phyloP scores from a whole-genome alignment of 2,329 filamentous ascomycete genomes.

The Arthroderma uncinatum region DNA sequence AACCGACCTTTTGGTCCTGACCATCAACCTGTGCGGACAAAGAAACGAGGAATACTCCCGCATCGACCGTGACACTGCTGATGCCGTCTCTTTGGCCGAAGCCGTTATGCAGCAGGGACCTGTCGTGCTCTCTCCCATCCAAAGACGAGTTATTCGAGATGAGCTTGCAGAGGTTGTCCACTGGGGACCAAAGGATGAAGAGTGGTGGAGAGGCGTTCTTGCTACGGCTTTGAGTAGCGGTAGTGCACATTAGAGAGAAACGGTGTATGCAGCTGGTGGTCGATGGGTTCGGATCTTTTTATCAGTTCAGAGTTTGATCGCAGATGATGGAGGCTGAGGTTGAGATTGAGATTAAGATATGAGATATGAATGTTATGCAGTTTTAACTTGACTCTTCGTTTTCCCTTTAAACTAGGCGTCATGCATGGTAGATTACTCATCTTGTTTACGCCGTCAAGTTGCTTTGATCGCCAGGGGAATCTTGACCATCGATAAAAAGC shows the following conservation, averaged over 20 bases:
- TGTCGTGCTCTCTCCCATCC: not conserved
- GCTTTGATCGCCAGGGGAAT: too few species aligned
- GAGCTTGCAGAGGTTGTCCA: not conserved
- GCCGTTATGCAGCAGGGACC: not conserved
- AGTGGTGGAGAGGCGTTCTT: not conserved
- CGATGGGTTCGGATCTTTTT: not conserved
- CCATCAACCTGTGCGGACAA: conserved; percentile 10
- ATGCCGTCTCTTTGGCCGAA: not conserved
- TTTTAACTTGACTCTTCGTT: too few species aligned
- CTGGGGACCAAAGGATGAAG: not conserved
- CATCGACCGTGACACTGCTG: not conserved
- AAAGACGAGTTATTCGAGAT: not conserved
- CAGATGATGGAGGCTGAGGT: too few species aligned
- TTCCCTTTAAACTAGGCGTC: too few species aligned
- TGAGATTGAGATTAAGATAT: too few species aligned
- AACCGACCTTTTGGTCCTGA: conserved; percentile 8
- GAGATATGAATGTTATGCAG: too few species aligned
- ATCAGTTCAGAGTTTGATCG: too few species aligned
- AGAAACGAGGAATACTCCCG: not conserved
- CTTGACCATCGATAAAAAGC: too few species aligned
- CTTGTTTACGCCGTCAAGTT: too few species aligned
- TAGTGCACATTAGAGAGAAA: not conserved
- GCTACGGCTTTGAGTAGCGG: not conserved
- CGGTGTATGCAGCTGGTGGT: not conserved
- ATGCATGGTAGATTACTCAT: too few species aligned